These are phyloP conservation scores for Cryptococcus wingfieldii DNA, from an alignment of 1,284 basidiomycete species.

Conservation along the genomic window DNA sequence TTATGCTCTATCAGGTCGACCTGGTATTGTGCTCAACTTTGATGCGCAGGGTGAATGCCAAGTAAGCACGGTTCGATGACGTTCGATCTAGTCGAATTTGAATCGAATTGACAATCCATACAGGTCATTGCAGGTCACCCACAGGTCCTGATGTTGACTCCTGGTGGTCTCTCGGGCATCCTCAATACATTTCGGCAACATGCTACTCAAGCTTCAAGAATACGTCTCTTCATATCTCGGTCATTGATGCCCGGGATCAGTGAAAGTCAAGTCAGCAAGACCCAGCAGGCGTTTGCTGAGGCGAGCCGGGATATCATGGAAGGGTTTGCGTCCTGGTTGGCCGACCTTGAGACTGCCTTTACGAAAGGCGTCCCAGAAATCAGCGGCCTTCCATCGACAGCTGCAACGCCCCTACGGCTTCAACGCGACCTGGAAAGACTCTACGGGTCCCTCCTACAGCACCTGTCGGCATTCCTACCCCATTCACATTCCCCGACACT, in stretches of 20 bases:
- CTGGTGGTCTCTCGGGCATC: constrained; percentile 61
- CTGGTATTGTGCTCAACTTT: constrained; percentile 30
- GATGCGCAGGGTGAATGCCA: constrained; percentile 15
- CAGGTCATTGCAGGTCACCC: constrained; percentile 22
- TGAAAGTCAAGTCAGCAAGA: constrained; percentile 47
- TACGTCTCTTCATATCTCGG: constrained; percentile 59
- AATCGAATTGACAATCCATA: not conserved
- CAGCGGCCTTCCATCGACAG: constrained; percentile 12
- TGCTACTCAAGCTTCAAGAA: constrained; percentile 58
- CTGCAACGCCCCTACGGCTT: constrained; percentile 65
- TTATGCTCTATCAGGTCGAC: constrained; percentile 34
- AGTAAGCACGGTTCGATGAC: constrained; percentile 14
- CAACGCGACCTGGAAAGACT: constrained; percentile 55
- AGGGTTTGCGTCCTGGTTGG: constrained; percentile 64
- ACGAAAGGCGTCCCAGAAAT: constrained; percentile 32
- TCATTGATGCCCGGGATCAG: constrained; percentile 43
- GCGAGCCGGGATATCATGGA: constrained; percentile 61
- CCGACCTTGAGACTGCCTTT: constrained; percentile 62
- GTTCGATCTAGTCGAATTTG: not conserved
- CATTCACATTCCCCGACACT: constrained; percentile 55
- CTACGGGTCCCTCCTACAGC: constrained; percentile 54
- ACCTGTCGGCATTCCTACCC: constrained; percentile 48
- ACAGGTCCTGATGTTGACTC: constrained; percentile 56
- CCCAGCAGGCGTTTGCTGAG: constrained; percentile 74
- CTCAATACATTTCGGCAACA: constrained; percentile 56